Base-by-base conservation (phyloP, 2,329 filamentous ascomycete genomes). In the Aureobasidium sp. region DNA sequence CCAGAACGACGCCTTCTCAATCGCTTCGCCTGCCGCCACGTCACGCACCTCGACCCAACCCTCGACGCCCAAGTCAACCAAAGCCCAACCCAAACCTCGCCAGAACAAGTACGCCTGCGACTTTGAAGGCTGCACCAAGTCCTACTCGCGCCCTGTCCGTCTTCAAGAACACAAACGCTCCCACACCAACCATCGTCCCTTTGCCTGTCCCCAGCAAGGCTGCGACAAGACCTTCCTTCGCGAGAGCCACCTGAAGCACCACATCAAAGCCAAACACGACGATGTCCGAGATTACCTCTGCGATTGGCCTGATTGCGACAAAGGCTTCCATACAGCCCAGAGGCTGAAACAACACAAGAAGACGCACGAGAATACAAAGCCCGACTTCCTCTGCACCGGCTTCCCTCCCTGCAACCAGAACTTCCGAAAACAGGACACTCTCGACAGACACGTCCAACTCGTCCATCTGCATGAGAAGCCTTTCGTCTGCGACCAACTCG, bases 141-240 rank as follows among this genome's bases (percentile, higher is more conserved):
- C 86, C 7, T 97, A 94, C 78, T 95, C 95, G 72, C 86, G 93
- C 3, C 91, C 90, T 0, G 88, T 88, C 35, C 84, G 90, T 29
- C 80, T 96, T 4, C 80, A 87, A 62, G 85, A 89, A 61, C 93
- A 97, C 69, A 75, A 93, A 25, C 83, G 90, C 64, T 91, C 88
- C 1, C 93, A 97, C 72, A 93, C 84, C 57, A 90, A 93, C 66
- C 89, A 93, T 66, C 84, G 92, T 1, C 85, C 90, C 0, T 95
- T 88, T 72, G 79, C 80, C 40, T 97, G 93, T 69, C 77, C 79
- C 2, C 81, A 87, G 63, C 75, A 80, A 6, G 85, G 75, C 43
- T 97, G 93, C 70, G 83, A 84, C 67, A 96, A 96, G 76, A 82
- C 86, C 43, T 97, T 95, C 71, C 82, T 90, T 15, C 89, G 94